Conservation (phyloP, 768 basidiomycete species). For the Fibroporia radiculosa region DNA sequence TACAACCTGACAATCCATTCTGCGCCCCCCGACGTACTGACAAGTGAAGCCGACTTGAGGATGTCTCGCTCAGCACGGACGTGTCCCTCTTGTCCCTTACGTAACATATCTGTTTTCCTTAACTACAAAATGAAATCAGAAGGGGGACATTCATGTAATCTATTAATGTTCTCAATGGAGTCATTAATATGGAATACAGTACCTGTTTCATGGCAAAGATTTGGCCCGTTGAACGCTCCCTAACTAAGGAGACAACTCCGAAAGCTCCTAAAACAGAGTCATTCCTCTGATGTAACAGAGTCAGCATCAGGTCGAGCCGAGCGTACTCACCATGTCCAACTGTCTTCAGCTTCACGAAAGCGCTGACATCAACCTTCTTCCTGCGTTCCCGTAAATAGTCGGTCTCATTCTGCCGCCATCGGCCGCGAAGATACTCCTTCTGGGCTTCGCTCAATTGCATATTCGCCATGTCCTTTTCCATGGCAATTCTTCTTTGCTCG, state of each 20-base stretch:
- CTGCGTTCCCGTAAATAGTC: conserved; percentile 82
- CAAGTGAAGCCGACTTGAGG: conserved; percentile 81
- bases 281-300: not conserved
- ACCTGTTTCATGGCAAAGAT: conserved; percentile 98
- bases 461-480: conserved; percentile 80
- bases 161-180: conserved; percentile 1
- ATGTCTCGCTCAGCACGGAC: conserved; percentile 94
- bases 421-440: conserved; percentile 62
- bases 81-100: conserved; percentile 96
- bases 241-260: conserved; percentile 90
- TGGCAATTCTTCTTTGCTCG: conserved; percentile 75
- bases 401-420: conserved; percentile 85
- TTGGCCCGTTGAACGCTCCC: conserved; percentile 68
- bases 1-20: conserved; percentile 93
- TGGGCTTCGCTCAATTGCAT: conserved; percentile 65
- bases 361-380: conserved; percentile 73
- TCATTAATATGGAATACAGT: conserved; percentile 17
- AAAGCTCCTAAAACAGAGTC: conserved; percentile 64
- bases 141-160: not conserved
- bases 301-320: conserved; percentile 9
- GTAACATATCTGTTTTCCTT: conserved; percentile 87
- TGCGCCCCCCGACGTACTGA: conserved; percentile 63
- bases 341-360: conserved; percentile 85
- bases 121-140: conserved; percentile 34
- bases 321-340: conserved; percentile 76